Evolutionary conservation across 257 asterid species (phyloP).

Genomic region (Ilex asprella): DNA sequence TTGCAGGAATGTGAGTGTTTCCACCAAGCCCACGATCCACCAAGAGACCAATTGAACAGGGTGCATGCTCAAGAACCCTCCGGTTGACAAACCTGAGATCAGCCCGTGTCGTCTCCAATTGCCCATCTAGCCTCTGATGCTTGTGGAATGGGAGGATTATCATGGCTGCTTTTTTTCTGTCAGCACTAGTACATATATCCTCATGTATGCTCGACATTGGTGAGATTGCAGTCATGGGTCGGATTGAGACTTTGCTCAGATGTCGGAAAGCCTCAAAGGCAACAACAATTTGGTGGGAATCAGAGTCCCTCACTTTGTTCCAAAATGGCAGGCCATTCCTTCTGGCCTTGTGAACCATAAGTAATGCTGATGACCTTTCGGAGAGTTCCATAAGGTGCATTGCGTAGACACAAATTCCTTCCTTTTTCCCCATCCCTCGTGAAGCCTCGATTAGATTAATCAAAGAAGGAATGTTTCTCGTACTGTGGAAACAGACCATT

Average conservation of each 20-base stretch:
- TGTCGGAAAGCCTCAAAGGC: constrained; percentile 66
- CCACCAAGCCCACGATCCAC: constrained; percentile 76
- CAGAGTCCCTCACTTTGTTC: constrained; percentile 31
- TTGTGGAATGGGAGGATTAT: constrained; percentile 62
- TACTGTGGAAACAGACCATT: constrained; percentile 52
- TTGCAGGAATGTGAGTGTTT: constrained; percentile 43
- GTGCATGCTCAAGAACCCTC: constrained; percentile 53
- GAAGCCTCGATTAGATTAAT: constrained; percentile 66
- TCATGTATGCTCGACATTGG: constrained; percentile 59
- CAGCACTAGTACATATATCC: constrained; percentile 51
- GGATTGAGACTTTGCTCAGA: constrained; percentile 58
- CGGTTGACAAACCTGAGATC: constrained; percentile 50
- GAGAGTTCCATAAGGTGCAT: constrained; percentile 82
- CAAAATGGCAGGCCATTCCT: constrained; percentile 63
- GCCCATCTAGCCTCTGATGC: constrained; percentile 58
- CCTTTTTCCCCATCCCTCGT: constrained; percentile 50
- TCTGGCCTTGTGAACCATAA: constrained; percentile 65
- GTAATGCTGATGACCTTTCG: constrained; percentile 62
- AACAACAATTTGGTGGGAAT: constrained; percentile 40
- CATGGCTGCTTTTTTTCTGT: constrained; percentile 42
- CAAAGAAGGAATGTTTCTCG: constrained; percentile 44
- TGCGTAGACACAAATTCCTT: constrained; percentile 59
- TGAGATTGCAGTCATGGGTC: constrained; percentile 63
- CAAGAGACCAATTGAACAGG: constrained; percentile 64
- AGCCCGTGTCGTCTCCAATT: constrained; percentile 47